Evolutionary conservation across 192 early-diverging fungal species (phyloP).

Genomic region (Backusella tuberculispora): DNA sequence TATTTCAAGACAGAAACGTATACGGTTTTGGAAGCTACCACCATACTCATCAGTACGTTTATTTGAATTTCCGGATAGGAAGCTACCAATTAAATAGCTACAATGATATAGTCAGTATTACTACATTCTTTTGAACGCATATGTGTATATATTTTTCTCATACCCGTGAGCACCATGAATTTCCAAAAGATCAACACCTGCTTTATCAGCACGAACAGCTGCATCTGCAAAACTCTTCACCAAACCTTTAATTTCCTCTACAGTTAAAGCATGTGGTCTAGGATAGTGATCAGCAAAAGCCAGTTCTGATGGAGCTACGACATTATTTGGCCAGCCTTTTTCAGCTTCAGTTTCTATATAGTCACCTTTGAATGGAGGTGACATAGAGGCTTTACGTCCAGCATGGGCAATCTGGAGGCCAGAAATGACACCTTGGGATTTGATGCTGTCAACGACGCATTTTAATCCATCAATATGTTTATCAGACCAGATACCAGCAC

Average conservation of each 20-base stretch:
- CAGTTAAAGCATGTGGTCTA: slow-evolving; percentile 16
- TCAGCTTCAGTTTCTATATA: slow-evolving; percentile 29
- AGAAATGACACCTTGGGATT: slow-evolving; percentile 58
- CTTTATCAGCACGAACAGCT: slow-evolving; percentile 71
- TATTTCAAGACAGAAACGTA: slow-evolving; percentile 75
- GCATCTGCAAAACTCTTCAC: slow-evolving; percentile 67
- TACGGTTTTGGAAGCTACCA: slow-evolving; percentile 88
- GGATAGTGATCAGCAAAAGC: slow-evolving; percentile 47
- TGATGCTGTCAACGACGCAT: slow-evolving; percentile 64
- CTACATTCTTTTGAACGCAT: slow-evolving; percentile 29
- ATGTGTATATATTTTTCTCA: background rate
- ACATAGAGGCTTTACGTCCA: slow-evolving; percentile 67
- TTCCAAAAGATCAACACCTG: slow-evolving; percentile 52
- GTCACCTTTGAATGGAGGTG: slow-evolving; percentile 15
- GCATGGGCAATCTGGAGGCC: slow-evolving; percentile 86
- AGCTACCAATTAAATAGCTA: slow-evolving; percentile 86
- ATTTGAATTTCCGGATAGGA: slow-evolving; percentile 82
- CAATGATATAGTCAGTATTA: slow-evolving; percentile 78
- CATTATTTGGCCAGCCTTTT: slow-evolving; percentile 76
- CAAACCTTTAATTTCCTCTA: slow-evolving; percentile 67
- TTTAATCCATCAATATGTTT: slow-evolving; percentile 69
- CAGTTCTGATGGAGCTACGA: slow-evolving; percentile 66
- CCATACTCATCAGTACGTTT: slow-evolving; percentile 91
- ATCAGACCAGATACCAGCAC: slow-evolving; percentile 84
- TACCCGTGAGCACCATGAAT: slow-evolving; percentile 77